Evolutionary conservation across 2,329 filamentous ascomycete species (phyloP), one percentile per base, ranked within the genome.

Genomic region (Beauveria rudraprayagi): DNA sequence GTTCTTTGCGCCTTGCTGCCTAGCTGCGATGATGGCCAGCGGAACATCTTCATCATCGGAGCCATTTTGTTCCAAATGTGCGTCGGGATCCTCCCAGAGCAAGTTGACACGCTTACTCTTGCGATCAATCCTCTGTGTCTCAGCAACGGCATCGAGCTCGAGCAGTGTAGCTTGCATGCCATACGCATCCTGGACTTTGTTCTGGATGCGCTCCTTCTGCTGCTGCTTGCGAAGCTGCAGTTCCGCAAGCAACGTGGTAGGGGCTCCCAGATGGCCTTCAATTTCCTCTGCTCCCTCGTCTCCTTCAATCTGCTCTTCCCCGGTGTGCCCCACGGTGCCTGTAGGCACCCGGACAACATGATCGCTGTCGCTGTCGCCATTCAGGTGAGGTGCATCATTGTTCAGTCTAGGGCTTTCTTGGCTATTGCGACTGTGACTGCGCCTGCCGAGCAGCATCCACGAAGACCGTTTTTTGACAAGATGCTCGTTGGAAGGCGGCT

Each of bases 101-200:
- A 99, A 80, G 62, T 91, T 91, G 40, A 96, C 85, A 62, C 87
- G 89, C 69, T 89, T 90, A 61, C 83, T 82, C 67, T 88, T 83
- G 43, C 93, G 85, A 30, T 88, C 82, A 65, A 87, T 86, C 66
- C 87, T 87, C 71, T 96, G 90, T 26, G 92, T 83, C 72, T 97
- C 90, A 24, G 91, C 90, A 30, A 97, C 91, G 0, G 91, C 89
- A 69, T 99, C 93, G 66, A 97, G 83, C 70, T 99, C 86, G 1
- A 99, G 80, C 4, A 99, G 80, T 0, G 94, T 99, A 16, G 90
- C 90, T 65, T 94, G 91, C 81, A 96, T 87, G n/a, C 91, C 92
- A 60, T 66, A 79, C 80, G 2, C 76, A 74, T 50, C 81, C 84
- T 37, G 83, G 80, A 24, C 87, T 81, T 24, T 86, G 83, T 61